Percentiles rank a stretch among this genome's conserved stretches.
Evolutionary conservation across 495 filamentous ascomycete species (phyloP).

Genomic region (Cladorrhinum samala): DNA sequence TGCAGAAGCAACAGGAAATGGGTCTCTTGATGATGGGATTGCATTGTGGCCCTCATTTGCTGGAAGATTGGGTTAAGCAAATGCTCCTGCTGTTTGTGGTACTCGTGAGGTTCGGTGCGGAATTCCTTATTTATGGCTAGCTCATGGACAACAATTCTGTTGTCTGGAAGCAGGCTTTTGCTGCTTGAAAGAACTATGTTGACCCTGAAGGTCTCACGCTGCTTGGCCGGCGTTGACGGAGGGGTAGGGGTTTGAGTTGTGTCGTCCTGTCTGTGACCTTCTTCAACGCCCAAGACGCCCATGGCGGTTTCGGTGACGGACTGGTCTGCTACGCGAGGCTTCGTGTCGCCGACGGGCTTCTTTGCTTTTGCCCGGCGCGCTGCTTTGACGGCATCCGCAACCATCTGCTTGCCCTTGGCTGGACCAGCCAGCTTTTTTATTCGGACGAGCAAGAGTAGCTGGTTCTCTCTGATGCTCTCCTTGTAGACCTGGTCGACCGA

Average conservation of each 20-base stretch:
- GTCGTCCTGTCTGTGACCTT: slow-evolving; percentile 23
- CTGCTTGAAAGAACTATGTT: slow-evolving; percentile 33
- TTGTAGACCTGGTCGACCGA: slow-evolving; percentile 83
- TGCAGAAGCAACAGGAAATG: slow-evolving; percentile 64
- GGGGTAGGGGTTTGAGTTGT: slow-evolving; percentile 39
- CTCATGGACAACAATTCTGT: slow-evolving; percentile 82
- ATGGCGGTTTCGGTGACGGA: slow-evolving; percentile 33
- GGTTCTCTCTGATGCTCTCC: slow-evolving; percentile 89
- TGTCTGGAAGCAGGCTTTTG: slow-evolving; percentile 63
- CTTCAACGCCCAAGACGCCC: slow-evolving; percentile 30
- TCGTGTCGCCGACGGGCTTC: slow-evolving; percentile 62
- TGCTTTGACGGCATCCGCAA: slow-evolving; percentile 74
- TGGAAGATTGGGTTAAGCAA: slow-evolving; percentile 63
- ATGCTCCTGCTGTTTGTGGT: slow-evolving; percentile 41
- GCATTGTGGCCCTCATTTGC: slow-evolving; percentile 69
- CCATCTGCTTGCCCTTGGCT: slow-evolving; percentile 73
- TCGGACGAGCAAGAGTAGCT: slow-evolving; percentile 77
- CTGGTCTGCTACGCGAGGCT: slow-evolving; percentile 54
- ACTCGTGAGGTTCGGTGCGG: slow-evolving; percentile 46
- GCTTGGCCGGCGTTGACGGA: slow-evolving; percentile 32
- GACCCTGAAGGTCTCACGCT: slow-evolving; percentile 31
- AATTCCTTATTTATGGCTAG: slow-evolving; percentile 86
- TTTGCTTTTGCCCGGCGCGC: slow-evolving; percentile 67
- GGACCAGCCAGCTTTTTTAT: slow-evolving; percentile 85
- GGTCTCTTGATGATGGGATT: slow-evolving; percentile 59